These are phyloP conservation scores for Arthrobotrys sinensis DNA, from an alignment of 2,329 filamentous ascomycete genomes.

Conservation along the genomic window DNA sequence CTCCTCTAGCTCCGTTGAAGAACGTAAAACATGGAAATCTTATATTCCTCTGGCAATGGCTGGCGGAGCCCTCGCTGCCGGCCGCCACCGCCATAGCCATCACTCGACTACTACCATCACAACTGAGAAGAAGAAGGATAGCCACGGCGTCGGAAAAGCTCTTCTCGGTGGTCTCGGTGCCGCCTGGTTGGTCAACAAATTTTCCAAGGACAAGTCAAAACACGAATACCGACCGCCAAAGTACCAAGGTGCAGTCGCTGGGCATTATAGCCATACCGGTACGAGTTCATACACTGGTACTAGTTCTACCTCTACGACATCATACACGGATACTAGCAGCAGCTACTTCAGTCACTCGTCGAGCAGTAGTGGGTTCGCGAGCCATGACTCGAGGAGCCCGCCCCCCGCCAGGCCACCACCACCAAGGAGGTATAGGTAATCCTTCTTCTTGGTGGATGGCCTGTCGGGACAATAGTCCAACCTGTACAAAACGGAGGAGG, in stretches of 20 bases:
- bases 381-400: conserved; percentile 46
- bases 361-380: conserved; percentile 60
- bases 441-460: background rate
- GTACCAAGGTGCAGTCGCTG: conserved; percentile 42
- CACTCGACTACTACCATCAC: conserved; percentile 49
- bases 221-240: conserved; percentile 46
- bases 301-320: conserved; percentile 44
- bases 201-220: conserved; percentile 39
- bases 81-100: conserved; percentile 53
- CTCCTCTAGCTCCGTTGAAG: conserved; percentile 28
- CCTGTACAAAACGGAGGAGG: conserved; percentile 43
- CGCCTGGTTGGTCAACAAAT: conserved; percentile 45
- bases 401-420: conserved; percentile 49
- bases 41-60: conserved; percentile 54
- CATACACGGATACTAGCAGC: conserved; percentile 53
- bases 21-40: conserved; percentile 49
- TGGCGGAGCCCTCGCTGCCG: conserved; percentile 45
- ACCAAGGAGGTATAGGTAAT: conserved; percentile 54
- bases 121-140: conserved; percentile 39
- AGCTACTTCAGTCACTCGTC: conserved; percentile 60
- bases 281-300: conserved; percentile 49
- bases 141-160: conserved; percentile 41
- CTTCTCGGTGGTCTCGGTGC: conserved; percentile 52
- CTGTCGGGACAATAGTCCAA: background rate
- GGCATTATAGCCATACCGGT: conserved; percentile 32